Evolutionary conservation across 2,329 filamentous ascomycete species (phyloP).

Genomic region (Cladosporium cucumerinum): DNA sequence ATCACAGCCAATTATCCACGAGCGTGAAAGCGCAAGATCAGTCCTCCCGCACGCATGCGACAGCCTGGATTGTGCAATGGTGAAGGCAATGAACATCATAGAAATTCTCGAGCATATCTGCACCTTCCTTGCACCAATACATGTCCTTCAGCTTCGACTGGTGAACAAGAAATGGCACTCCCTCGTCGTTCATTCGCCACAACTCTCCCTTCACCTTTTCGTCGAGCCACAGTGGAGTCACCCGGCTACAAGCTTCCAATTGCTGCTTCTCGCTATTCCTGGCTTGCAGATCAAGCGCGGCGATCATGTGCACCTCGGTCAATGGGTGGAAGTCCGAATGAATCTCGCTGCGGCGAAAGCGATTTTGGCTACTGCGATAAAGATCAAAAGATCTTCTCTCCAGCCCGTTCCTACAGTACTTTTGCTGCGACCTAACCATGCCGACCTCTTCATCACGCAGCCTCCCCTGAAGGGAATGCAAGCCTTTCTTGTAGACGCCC

Average conservation of each 20-base stretch:
- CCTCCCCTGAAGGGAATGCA: slow-evolving; percentile 29
- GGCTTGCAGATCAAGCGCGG: slow-evolving; percentile 25
- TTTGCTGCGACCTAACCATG: neutral
- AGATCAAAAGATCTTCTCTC: neutral
- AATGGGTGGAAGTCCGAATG: slow-evolving; percentile 27
- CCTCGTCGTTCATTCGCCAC: slow-evolving; percentile 22
- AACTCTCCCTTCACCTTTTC: slow-evolving; percentile 27
- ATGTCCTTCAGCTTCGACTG: slow-evolving; percentile 21
- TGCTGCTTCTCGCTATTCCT: slow-evolving; percentile 25
- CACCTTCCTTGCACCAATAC: slow-evolving; percentile 20
- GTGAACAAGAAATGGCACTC: slow-evolving; percentile 23
- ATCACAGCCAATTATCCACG: neutral
- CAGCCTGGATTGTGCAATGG: slow-evolving; percentile 21
- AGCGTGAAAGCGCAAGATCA: neutral
- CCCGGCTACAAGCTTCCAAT: slow-evolving; percentile 22
- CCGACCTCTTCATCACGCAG: slow-evolving; percentile 25
- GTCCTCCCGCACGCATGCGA: neutral
- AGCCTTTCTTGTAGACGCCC: slow-evolving; percentile 20
- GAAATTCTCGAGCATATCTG: slow-evolving; percentile 29
- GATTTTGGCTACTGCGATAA: slow-evolving; percentile 2
- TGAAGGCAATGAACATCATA: slow-evolving; percentile 24
- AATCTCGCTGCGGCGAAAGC: slow-evolving; percentile 22
- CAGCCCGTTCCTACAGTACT: neutral
- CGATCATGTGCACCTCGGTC: slow-evolving; percentile 24
- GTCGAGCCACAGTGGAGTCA: slow-evolving; percentile 23